These are phyloP conservation scores for Diaporthe sp. DNA, from an alignment of 2,329 filamentous ascomycete genomes.

Conservation along the genomic window DNA sequence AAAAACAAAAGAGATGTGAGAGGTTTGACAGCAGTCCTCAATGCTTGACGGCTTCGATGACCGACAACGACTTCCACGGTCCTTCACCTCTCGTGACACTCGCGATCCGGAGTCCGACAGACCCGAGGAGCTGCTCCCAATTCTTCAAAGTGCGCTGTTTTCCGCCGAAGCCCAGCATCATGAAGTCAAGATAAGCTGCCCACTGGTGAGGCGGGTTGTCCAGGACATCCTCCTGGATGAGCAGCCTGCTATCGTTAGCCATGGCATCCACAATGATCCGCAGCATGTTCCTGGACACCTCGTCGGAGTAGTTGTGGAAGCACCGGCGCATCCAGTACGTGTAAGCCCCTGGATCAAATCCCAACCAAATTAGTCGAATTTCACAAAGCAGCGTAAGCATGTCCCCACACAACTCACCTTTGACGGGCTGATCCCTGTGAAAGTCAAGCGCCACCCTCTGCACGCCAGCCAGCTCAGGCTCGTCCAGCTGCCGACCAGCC, in stretches of 20 bases:
- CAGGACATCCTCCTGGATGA: conserved; percentile 47
- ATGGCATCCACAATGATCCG: conserved; percentile 39
- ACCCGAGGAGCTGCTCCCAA: conserved; percentile 40
- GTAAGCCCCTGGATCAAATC: conserved; percentile 39
- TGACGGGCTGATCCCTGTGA: conserved; percentile 42
- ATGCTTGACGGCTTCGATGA: conserved; percentile 33
- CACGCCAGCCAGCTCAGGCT: conserved; percentile 38
- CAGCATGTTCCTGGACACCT: conserved; percentile 37
- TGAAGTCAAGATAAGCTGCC: conserved; percentile 41
- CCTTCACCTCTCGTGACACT: conserved; percentile 34
- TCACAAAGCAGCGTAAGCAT: neutral
- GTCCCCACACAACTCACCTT: conserved; percentile 37
- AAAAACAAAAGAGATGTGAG: neutral
- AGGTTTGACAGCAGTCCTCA: neutral
- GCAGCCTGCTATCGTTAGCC: conserved; percentile 45
- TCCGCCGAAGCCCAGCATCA: conserved; percentile 41
- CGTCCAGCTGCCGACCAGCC: conserved; percentile 33
- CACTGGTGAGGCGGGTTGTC: conserved; percentile 41
- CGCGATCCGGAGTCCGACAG: conserved; percentile 43
- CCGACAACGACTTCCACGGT: conserved; percentile 20
- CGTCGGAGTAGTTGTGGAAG: conserved; percentile 47
- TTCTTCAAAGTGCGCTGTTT: conserved; percentile 45
- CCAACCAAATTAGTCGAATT: conserved; percentile 10
- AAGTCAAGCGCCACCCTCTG: conserved; percentile 43
- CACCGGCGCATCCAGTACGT: conserved; percentile 48